Conservation (phyloP, 2,329 filamentous ascomycete species). For the Cladophialophora chaetospira region DNA sequence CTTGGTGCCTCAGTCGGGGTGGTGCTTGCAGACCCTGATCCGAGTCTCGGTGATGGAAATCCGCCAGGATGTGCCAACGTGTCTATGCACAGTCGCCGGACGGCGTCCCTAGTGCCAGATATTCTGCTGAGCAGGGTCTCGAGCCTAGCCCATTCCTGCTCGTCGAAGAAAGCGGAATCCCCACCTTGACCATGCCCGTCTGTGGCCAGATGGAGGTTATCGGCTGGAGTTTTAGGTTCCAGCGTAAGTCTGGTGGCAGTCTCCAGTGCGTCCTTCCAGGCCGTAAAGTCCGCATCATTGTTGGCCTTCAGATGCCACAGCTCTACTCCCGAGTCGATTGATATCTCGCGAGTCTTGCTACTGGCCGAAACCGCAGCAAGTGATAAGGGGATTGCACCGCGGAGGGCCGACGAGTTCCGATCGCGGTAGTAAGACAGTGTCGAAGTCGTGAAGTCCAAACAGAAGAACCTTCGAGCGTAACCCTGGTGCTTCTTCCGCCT, state of each 20-base stretch:
- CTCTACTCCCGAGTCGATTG: slow-evolving; percentile 93
- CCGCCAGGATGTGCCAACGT: slow-evolving; percentile 53
- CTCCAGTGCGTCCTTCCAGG: slow-evolving; percentile 85
- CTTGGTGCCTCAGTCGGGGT: slow-evolving; percentile 37
- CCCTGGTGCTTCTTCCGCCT: slow-evolving; percentile 92
- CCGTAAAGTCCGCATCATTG: slow-evolving; percentile 80
- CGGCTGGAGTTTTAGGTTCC: slow-evolving; percentile 36
- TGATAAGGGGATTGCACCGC: slow-evolving; percentile 88
- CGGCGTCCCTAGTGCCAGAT: slow-evolving; percentile 82
- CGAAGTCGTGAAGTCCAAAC: slow-evolving; percentile 88
- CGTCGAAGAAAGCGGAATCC: slow-evolving; percentile 57
- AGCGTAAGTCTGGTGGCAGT: slow-evolving; percentile 65
- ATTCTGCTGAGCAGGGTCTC: slow-evolving; percentile 84
- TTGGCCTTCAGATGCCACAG: slow-evolving; percentile 90
- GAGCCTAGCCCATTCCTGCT: slow-evolving; percentile 83
- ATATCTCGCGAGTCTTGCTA: slow-evolving; percentile 85
- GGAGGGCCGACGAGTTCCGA: slow-evolving; percentile 85
- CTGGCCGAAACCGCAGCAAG: slow-evolving; percentile 89
- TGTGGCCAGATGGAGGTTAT: slow-evolving; percentile 39
- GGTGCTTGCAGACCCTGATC: slow-evolving; percentile 16
- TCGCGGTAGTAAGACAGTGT: slow-evolving; percentile 97
- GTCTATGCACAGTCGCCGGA: slow-evolving; percentile 82
- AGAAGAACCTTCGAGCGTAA: slow-evolving; percentile 91
- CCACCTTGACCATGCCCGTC: slow-evolving; percentile 28
- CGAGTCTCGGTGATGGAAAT: slow-evolving; percentile 32